Percentiles rank a stretch among this genome's conserved stretches.
Evolutionary conservation across 345 rosid species (phyloP).

Genomic region (Cochlearia excelsa): DNA sequence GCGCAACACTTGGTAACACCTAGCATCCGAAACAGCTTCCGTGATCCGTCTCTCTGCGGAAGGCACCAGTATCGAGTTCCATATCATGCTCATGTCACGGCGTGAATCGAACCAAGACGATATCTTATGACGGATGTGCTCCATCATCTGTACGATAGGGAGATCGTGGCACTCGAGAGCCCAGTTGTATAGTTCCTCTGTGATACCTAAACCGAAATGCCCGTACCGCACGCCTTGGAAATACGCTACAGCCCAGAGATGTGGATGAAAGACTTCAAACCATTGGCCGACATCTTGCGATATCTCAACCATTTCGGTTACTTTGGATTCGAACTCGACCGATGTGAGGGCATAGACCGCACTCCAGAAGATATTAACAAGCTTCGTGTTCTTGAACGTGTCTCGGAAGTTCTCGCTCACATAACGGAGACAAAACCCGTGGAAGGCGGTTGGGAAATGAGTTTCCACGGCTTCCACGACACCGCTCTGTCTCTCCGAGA

Average conservation of each 20-base stretch:
- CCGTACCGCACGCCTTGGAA: constrained; percentile 89
- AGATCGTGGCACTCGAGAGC: constrained; percentile 96
- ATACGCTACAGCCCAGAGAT: constrained; percentile 91
- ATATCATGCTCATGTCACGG: constrained; percentile 74
- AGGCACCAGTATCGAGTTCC: constrained; percentile 85
- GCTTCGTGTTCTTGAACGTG: constrained; percentile 85
- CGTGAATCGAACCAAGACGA: constrained; percentile 59
- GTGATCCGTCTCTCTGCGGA: constrained; percentile 80
- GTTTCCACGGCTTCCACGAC: constrained; percentile 91
- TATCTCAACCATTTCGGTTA: constrained; percentile 85
- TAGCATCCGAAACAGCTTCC: constrained; percentile 83
- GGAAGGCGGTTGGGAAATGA: constrained; percentile 93
- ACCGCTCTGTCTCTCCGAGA: constrained; percentile 84
- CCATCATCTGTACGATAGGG: constrained; percentile 93
- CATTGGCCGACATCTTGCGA: constrained; percentile 72
- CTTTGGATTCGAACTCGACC: constrained; percentile 76
- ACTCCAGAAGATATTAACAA: constrained; percentile 92
- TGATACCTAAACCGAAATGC: constrained; percentile 80
- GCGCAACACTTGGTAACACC: constrained; percentile 93
- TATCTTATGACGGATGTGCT: constrained; percentile 68
- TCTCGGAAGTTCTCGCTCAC: constrained; percentile 92
- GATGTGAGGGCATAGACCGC: constrained; percentile 92
- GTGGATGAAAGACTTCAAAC: constrained; percentile 79
- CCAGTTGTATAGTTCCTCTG: constrained; percentile 83
- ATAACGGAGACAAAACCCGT: constrained; percentile 87